Percentiles rank a stretch among this genome's conserved stretches.
Evolutionary conservation across 768 basidiomycete species (phyloP).

Genomic region (Dioszegia crocea): DNA sequence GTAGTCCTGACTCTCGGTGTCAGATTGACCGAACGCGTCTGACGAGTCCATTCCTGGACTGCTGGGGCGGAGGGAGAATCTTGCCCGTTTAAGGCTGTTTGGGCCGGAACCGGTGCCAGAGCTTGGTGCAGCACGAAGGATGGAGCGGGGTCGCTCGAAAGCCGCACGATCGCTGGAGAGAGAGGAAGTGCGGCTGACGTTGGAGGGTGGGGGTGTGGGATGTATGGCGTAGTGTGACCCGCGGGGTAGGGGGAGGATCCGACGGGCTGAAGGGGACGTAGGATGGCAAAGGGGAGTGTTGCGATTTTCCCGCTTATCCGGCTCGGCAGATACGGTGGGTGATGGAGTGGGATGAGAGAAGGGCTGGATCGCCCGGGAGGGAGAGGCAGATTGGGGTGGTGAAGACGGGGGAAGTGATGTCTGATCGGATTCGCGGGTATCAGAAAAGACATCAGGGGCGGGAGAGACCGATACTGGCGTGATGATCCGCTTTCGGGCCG

Average conservation of each 20-base stretch:
- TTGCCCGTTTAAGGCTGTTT: conserved; percentile 18
- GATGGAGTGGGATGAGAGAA: conserved; percentile 5
- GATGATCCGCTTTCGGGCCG: neutral
- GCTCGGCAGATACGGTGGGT: conserved; percentile 1
- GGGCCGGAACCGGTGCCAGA: neutral
- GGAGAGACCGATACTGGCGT: conserved; percentile 1
- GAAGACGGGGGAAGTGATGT: neutral
- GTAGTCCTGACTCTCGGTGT: conserved; percentile 4
- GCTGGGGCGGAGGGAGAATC: conserved; percentile 26
- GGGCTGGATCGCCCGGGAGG: neutral
- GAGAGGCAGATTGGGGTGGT: neutral
- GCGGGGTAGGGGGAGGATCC: neutral
- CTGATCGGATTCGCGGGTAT: neutral
- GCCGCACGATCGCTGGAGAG: conserved; percentile 8
- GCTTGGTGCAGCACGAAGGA: conserved; percentile 15
- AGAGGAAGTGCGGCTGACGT: conserved; percentile 13
- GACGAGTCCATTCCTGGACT: conserved; percentile 10
- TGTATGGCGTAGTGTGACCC: conserved; percentile 15
- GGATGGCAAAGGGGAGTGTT: neutral
- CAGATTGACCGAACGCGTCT: conserved; percentile 5
- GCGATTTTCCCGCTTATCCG: neutral
- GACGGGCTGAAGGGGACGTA: neutral
- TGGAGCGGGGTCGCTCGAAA: conserved; percentile 11
- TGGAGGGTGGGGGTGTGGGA: conserved; percentile 20
- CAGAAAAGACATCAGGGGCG: neutral